Evolutionary conservation across 257 asterid species (phyloP).

Genomic region (Capsicum pubescens): DNA sequence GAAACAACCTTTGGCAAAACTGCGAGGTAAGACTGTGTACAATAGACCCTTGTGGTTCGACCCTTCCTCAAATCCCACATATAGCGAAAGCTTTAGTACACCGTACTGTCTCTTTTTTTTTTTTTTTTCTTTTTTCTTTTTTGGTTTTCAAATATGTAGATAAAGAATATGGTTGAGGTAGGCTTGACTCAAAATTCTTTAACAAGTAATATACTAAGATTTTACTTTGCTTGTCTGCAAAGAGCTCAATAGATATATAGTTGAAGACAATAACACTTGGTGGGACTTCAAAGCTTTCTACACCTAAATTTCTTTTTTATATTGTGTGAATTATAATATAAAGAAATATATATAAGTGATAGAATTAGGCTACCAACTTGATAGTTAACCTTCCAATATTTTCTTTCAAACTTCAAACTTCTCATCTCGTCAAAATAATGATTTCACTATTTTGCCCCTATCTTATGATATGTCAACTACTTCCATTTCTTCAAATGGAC

Average conservation of each 20-base stretch:
- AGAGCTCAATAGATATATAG: conserved; percentile 33
- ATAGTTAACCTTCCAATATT: conserved; percentile 55
- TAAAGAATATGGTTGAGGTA: conserved; percentile 48
- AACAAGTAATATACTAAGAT: background rate
- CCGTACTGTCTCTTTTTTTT: too few relatives aligned
- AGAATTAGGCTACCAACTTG: conserved; percentile 86
- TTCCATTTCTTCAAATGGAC: background rate
- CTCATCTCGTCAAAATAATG: conserved; percentile 27
- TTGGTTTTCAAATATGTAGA: background rate
- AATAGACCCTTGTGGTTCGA: too few relatives aligned
- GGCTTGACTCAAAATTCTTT: conserved; percentile 49
- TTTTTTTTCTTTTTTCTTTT: too few relatives aligned
- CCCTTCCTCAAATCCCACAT: too few relatives aligned
- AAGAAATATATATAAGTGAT: conserved; percentile 33
- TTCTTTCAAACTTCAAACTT: conserved; percentile 50
- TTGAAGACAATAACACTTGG: conserved; percentile 33
- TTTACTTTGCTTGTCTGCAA: conserved; percentile 43
- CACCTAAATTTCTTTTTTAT: background rate
- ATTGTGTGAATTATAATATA: conserved; percentile 23
- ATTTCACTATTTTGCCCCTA: conserved; percentile 31
- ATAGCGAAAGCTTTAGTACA: too few relatives aligned
- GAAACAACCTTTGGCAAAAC: too few relatives aligned
- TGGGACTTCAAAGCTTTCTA: conserved; percentile 9
- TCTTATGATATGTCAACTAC: background rate
- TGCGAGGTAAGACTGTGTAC: too few relatives aligned